phyloP scores from a whole-genome alignment of 1,139 yeast species.

The Magnusiomyces ingens region DNA sequence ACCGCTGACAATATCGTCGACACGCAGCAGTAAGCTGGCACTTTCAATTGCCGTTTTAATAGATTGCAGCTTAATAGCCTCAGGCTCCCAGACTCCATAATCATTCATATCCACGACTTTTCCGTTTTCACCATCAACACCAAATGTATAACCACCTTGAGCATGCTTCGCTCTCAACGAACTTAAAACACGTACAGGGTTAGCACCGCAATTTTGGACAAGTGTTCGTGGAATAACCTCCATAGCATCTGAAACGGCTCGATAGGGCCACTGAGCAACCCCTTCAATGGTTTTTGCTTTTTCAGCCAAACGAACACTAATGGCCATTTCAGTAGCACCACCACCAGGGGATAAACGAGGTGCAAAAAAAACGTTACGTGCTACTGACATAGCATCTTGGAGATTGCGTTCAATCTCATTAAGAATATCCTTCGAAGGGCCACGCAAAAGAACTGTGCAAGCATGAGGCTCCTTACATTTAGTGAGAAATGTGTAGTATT shows the following conservation, averaged over 20 bases:
- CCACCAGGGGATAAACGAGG: slow-evolving; percentile 98
- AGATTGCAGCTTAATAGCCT: slow-evolving; percentile 93
- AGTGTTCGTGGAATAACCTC: slow-evolving; percentile 97
- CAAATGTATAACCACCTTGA: slow-evolving; percentile 70
- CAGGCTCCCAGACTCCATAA: slow-evolving; percentile 99
- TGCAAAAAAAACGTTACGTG: slow-evolving; percentile 90
- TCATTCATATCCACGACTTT: slow-evolving; percentile 91
- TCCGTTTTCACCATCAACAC: slow-evolving; percentile 93
- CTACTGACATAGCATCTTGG: slow-evolving; percentile 98
- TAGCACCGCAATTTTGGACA: slow-evolving; percentile 96
- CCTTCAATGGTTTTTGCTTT: slow-evolving; percentile 92
- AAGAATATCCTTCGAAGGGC: slow-evolving; percentile 94
- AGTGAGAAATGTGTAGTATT: slow-evolving; percentile 81
- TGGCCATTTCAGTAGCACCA: slow-evolving; percentile 99
- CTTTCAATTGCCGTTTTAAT: slow-evolving; percentile 96
- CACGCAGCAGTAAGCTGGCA: slow-evolving; percentile 89
- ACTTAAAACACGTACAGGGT: slow-evolving; percentile 82
- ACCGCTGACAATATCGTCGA: slow-evolving; percentile 96
- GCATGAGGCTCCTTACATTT: slow-evolving; percentile 85
- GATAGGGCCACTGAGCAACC: slow-evolving; percentile 96
- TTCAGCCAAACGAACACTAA: slow-evolving; percentile 80
- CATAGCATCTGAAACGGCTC: slow-evolving; percentile 97
- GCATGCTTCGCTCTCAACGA: slow-evolving; percentile 93
- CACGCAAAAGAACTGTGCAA: slow-evolving; percentile 86
- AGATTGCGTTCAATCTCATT: slow-evolving; percentile 95